A percentile compares a stretch with the other conserved stretches of the same genome.
Conservation (phyloP, 495 filamentous ascomycete genomes). For the Trichoderma reesei region DNA sequence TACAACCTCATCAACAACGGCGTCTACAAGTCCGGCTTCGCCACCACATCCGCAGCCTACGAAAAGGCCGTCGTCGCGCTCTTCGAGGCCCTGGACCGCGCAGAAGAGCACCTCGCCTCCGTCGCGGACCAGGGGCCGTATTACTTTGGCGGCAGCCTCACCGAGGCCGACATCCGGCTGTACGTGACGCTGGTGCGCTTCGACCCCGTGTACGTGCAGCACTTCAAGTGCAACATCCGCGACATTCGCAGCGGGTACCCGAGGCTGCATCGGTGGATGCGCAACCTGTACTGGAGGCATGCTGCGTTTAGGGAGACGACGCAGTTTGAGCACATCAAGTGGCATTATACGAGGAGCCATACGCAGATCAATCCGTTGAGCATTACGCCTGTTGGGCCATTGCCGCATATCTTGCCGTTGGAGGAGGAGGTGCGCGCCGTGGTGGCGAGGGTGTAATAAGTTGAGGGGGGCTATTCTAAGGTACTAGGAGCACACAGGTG, state of each 20-base stretch:
- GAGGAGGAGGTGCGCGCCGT: conserved; percentile 34
- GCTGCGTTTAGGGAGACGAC: conserved; percentile 62
- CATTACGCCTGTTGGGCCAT: conserved; percentile 57
- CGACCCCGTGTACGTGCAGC: conserved; percentile 55
- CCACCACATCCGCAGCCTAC: conserved; percentile 56
- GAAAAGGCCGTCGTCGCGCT: conserved; percentile 47
- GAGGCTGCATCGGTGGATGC: conserved; percentile 56
- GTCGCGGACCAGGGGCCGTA: conserved; percentile 41
- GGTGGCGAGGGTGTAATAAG: neutral
- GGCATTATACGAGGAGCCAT: conserved; percentile 43
- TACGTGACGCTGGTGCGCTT: conserved; percentile 57
- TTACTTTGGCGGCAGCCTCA: conserved; percentile 53
- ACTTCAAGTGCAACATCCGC: conserved; percentile 62
- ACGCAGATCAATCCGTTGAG: conserved; percentile 50
- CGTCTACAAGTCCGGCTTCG: conserved; percentile 62
- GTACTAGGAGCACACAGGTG: neutral
- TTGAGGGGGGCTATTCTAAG: neutral
- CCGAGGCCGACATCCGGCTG: conserved; percentile 58
- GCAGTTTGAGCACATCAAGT: conserved; percentile 54
- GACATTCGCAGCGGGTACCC: conserved; percentile 67
- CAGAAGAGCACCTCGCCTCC: conserved; percentile 46
- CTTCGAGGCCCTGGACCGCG: conserved; percentile 54
- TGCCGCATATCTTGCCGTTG: conserved; percentile 47
- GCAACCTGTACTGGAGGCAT: conserved; percentile 60
- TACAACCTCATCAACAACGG: conserved; percentile 60